A percentile compares a stretch with the other conserved stretches of the same genome.
phyloP scores from a whole-genome alignment of 331 rosid species.

The Quercus tomentella region DNA sequence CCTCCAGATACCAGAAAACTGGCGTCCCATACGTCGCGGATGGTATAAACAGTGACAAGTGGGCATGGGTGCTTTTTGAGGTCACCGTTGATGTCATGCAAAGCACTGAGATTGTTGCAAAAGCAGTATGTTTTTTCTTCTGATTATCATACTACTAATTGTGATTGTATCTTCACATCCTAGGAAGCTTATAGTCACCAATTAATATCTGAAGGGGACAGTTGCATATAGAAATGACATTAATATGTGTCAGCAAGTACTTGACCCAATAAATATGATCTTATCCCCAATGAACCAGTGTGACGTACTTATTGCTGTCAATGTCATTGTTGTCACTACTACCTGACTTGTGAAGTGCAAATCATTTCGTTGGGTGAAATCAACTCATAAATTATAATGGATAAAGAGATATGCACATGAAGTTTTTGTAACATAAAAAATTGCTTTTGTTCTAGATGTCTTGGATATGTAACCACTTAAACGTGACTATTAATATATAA shows the following conservation, averaged over 20 bases:
- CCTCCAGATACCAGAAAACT: conserved; percentile 62
- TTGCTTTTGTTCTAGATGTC: background rate
- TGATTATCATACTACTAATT: background rate
- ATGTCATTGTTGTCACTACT: no score
- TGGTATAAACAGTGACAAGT: conserved; percentile 59
- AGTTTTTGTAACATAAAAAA: background rate
- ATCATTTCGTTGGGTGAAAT: background rate
- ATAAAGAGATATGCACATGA: background rate
- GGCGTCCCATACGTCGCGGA: conserved; percentile 59
- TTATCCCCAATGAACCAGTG: no score
- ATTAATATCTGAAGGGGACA: no score
- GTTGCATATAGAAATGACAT: no score
- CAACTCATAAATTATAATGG: background rate
- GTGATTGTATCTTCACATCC: background rate
- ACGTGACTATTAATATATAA: no score
- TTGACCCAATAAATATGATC: no score
- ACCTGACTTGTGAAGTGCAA: background rate
- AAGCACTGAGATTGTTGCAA: conserved; percentile 73
- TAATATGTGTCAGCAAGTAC: no score
- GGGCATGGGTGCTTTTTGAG: conserved; percentile 99
- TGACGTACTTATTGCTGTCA: no score
- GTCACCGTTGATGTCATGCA: conserved; percentile 50
- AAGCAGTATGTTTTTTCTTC: conserved; percentile 63
- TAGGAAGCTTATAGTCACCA: no score
- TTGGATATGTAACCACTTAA: no score